Evolutionary conservation across 306 rosid species (phyloP).

Genomic region (Dalbergia oliveri): DNA sequence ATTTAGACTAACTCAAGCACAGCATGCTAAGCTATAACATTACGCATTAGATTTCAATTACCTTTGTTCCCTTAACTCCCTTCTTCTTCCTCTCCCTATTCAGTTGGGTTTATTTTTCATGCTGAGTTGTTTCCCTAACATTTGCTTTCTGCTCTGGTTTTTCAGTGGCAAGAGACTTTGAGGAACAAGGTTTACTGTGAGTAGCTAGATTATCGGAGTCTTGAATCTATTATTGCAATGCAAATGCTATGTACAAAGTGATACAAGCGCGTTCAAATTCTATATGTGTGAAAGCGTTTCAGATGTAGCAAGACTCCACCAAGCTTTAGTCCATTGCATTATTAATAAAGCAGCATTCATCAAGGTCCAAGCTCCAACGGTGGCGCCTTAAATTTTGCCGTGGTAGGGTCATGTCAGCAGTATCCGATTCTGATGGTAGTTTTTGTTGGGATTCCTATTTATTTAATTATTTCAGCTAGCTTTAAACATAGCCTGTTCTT

Average conservation of each 20-base stretch:
- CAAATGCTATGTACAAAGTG: conserved; percentile 45
- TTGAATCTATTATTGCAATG: conserved; percentile 40
- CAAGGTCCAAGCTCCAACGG: conserved; percentile 14
- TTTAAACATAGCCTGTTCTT: not conserved
- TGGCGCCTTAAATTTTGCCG: conserved; percentile 4
- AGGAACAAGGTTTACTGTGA: conserved; percentile 63
- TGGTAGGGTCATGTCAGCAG: conserved; percentile 7
- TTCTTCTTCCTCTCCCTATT: not conserved
- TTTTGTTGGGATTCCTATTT: conserved; percentile 29
- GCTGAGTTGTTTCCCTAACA: conserved; percentile 18
- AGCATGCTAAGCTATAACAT: too few relatives aligned
- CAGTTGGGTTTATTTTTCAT: not conserved
- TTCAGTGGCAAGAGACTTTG: conserved; percentile 68
- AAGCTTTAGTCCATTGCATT: conserved; percentile 31
- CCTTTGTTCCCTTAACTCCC: not conserved
- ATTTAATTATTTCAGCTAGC: conserved; percentile 10
- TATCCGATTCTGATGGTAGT: not conserved
- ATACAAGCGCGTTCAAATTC: conserved; percentile 39
- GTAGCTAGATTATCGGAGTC: conserved; percentile 45
- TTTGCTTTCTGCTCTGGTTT: conserved; percentile 20
- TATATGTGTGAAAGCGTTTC: conserved; percentile 34
- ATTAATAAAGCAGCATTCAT: not conserved
- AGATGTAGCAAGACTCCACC: conserved; percentile 25
- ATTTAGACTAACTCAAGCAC: not conserved
- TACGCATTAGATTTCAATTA: not conserved